phyloP scores from a whole-genome alignment of 75 land plant genomes.

The Pseudotsuga menziesii region DNA sequence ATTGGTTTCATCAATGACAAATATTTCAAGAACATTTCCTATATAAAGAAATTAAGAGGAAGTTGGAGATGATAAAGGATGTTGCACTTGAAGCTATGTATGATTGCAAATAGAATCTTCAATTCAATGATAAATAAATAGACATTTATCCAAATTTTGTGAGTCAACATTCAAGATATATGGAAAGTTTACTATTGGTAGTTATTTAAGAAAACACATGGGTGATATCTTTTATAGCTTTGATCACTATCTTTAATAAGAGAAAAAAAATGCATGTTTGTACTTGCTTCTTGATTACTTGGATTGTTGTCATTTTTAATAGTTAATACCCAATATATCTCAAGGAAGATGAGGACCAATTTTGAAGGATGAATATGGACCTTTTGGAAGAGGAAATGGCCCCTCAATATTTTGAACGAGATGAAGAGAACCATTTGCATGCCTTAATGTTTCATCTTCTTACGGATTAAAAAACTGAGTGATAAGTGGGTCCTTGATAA shows the following conservation, averaged over 20 bases:
- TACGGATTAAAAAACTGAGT: slow-evolving; percentile 1
- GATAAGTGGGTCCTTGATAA: slow-evolving; percentile 16
- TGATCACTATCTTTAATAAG: slow-evolving; percentile 5
- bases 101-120: background rate
- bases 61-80: slow-evolving; percentile 1
- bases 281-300: background rate
- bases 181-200: slow-evolving; percentile 9
- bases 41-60: background rate
- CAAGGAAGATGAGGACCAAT: background rate
- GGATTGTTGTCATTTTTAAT: background rate
- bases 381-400: slow-evolving; percentile 1
- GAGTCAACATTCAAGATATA: slow-evolving; percentile 1
- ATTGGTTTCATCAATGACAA: slow-evolving; percentile 29
- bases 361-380: slow-evolving; percentile 5
- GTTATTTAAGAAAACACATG: background rate
- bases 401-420: slow-evolving; percentile 3
- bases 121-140: background rate
- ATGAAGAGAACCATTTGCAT: background rate
- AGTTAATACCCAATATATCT: background rate
- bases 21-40: slow-evolving; percentile 1
- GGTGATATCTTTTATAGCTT: background rate
- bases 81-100: slow-evolving; percentile 2
- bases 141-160: slow-evolving; percentile 7
- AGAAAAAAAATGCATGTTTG: background rate
- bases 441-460: background rate